These are phyloP conservation scores for Malassezia cuniculi DNA, from an alignment of 1,284 basidiomycete species.

Conservation along the genomic window DNA sequence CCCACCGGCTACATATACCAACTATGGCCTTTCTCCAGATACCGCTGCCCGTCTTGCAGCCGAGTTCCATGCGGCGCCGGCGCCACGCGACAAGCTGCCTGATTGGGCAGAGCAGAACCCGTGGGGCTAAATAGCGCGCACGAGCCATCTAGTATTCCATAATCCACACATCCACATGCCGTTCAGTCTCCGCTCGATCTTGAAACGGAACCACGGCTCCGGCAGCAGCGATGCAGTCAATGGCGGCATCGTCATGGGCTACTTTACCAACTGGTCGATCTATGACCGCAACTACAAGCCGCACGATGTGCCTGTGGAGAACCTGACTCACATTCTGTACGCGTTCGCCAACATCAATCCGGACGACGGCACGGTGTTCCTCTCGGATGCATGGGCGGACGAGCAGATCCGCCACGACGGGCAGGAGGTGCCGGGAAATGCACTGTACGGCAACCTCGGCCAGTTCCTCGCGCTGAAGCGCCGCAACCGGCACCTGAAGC, in stretches of 20 bases:
- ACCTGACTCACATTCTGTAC: constrained; percentile 70
- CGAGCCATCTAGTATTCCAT: too few species aligned
- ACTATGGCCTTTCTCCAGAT: constrained; percentile 7
- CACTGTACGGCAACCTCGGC: constrained; percentile 75
- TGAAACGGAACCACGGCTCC: background rate
- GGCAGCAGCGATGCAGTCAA: background rate
- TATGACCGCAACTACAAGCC: constrained; percentile 75
- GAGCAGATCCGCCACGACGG: constrained; percentile 53
- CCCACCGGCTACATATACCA: background rate
- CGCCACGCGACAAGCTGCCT: background rate
- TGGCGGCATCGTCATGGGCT: constrained; percentile 4
- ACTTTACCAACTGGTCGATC: constrained; percentile 61
- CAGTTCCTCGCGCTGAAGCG: constrained; percentile 72
- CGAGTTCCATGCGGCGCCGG: background rate
- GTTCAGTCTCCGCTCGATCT: constrained; percentile 2
- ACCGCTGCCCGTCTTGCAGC: constrained; percentile 3
- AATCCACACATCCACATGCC: constrained; percentile 1
- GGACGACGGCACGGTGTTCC: constrained; percentile 51
- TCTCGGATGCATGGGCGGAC: constrained; percentile 73
- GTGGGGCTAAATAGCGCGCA: too few species aligned
- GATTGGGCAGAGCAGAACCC: constrained; percentile 11
- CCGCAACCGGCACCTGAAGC: constrained; percentile 51
- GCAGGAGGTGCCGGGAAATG: constrained; percentile 51
- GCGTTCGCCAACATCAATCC: constrained; percentile 68
- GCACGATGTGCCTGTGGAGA: constrained; percentile 54